Evolutionary conservation across 1,284 basidiomycete genomes (phyloP).

Genomic region (Rhodotorula sp.): DNA sequence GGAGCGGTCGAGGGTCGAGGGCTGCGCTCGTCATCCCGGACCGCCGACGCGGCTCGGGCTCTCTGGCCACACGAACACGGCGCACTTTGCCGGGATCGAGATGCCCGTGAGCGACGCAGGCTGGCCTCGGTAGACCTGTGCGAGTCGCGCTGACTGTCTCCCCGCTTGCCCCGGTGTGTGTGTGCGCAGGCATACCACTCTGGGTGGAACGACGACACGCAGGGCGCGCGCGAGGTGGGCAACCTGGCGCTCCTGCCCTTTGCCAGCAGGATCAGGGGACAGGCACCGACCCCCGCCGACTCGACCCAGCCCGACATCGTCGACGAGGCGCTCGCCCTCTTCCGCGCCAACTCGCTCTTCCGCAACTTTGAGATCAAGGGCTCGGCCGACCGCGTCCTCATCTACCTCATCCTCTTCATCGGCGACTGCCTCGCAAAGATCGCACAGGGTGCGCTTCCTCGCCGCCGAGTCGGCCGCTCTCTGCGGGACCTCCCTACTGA

Average conservation of each 20-base stretch:
- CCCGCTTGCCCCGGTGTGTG: not conserved
- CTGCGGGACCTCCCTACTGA: not conserved
- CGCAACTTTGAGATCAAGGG: slow-evolving; percentile 99
- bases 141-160: not conserved
- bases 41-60: not conserved
- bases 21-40: not conserved
- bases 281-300: slow-evolving; percentile 77
- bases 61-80: no score
- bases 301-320: slow-evolving; percentile 81
- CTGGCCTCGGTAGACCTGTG: not conserved
- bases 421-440: slow-evolving; percentile 95
- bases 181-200: slow-evolving; percentile 80
- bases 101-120: not conserved
- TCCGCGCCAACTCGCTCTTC: slow-evolving; percentile 98
- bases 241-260: slow-evolving; percentile 91
- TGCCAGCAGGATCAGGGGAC: slow-evolving; percentile 85
- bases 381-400: slow-evolving; percentile 90
- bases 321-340: slow-evolving; percentile 94
- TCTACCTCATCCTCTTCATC: slow-evolving; percentile 96
- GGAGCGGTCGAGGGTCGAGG: not conserved
- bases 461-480: no score
- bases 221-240: slow-evolving; percentile 78
- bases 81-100: no score
- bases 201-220: slow-evolving; percentile 79
- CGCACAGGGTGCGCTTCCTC: slow-evolving; percentile 56